Base-by-base conservation (phyloP, 2,329 filamentous ascomycete genomes). In the Penicillium decumbens region DNA sequence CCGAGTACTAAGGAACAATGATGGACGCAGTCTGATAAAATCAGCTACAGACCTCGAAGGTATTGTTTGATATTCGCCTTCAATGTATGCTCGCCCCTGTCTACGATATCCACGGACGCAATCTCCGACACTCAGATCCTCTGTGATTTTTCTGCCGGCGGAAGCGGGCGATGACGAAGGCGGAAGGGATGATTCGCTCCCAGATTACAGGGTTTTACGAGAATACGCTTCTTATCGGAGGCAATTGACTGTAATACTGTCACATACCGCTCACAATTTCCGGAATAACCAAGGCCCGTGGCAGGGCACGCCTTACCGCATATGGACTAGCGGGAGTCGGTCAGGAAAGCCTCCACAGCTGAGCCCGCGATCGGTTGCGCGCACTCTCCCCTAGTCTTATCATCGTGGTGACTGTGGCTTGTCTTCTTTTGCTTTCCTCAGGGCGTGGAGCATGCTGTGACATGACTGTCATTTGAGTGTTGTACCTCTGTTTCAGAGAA, bases 291-390 rank as follows among this genome's bases (percentile, higher is more conserved):
- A 54, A 29, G 24, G n/a, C 27, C 66, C 62, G 64, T 42, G n/a
- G 12, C 24, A 43, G 38, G 40, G n/a, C n/a, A 18, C 53, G 56
- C 63, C 49, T 53, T 38, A 24, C 57, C 42, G 13, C 24, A 61
- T 50, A 41, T 38, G 56, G 60, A 30, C 54, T 68, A 67, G 65
- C 50, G 58, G 38, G 41, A 55, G 55, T 51, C 47, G 51, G 45
- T 55, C 54, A 59, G 54, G 56, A 67, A 65, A 67, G 57, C 54
- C 62, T 60, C 64, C 58, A 65, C 64, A 64, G 60, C 62, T 52
- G 54, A 37, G 65, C 58, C 65, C 62, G 65, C 65, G 65, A 67
- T 66, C 65, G 63, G 59, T 67, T 63, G 66, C 65, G 66, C 66
- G 66, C 66, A 69, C 65, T 66, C 63, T 64, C 60, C 47, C 56